phyloP scores from a whole-genome alignment of 306 rosid genomes.

The Medicago arabica region DNA sequence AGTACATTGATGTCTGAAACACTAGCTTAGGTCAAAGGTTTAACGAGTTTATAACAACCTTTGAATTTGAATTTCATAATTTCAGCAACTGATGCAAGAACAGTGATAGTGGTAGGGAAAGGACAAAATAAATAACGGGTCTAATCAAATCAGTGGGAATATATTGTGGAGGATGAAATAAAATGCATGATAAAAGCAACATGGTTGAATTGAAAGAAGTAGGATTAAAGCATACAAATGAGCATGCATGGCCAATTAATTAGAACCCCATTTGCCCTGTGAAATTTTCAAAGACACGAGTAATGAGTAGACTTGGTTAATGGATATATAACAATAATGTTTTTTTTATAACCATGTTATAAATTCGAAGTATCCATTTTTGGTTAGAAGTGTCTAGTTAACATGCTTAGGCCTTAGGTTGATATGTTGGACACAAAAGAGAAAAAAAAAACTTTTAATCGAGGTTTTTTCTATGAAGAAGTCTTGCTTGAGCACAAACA shows the following conservation, averaged over 20 bases:
- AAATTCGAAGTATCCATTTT: no score
- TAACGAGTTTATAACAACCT: conserved; percentile 36
- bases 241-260: conserved; percentile 22
- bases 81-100: conserved; percentile 19
- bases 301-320: conserved; percentile 56
- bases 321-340: no score
- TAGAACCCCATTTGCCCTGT: conserved; percentile 21
- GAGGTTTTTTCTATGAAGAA: no score
- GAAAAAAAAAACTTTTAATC: no score
- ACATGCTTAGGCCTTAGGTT: no score
- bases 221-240: conserved; percentile 27
- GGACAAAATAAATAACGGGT: conserved; percentile 29
- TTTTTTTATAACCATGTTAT: no score
- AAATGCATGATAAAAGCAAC: conserved; percentile 16
- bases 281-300: conserved; percentile 27
- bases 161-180: conserved; percentile 21
- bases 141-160: conserved; percentile 29
- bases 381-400: no score
- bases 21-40: conserved; percentile 39
- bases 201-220: conserved; percentile 35
- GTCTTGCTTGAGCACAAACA: no score
- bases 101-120: conserved; percentile 32
- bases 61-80: conserved; percentile 25
- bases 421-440: no score
- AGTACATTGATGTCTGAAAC: neutral